Evolutionary conservation across 2,329 filamentous ascomycete genomes (phyloP).

Genomic region (Aspergillus glaucus): DNA sequence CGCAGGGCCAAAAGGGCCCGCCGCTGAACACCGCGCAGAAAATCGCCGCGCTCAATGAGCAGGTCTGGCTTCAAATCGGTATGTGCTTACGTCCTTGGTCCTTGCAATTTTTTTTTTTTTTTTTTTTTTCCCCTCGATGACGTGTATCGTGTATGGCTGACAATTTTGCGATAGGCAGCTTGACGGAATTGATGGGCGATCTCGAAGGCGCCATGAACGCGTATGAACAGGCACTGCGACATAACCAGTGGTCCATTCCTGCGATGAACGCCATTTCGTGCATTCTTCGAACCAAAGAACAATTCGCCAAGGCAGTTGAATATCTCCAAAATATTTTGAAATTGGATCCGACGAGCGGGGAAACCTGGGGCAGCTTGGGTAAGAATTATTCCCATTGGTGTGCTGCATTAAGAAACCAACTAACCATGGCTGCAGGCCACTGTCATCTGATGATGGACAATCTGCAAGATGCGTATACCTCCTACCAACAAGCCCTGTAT

Average conservation of each 20-base stretch:
- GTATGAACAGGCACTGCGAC: slow-evolving; percentile 82
- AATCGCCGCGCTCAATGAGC: slow-evolving; percentile 73
- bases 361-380: slow-evolving; percentile 95
- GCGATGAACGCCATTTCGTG: slow-evolving; percentile 93
- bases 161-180: slow-evolving; percentile 54
- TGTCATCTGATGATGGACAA: slow-evolving; percentile 99
- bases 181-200: slow-evolving; percentile 82
- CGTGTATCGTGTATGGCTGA: slow-evolving; percentile 7
- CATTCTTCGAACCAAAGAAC: slow-evolving; percentile 84
- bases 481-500: slow-evolving; percentile 91
- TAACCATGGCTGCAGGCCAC: slow-evolving; percentile 57
- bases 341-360: slow-evolving; percentile 80
- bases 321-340: slow-evolving; percentile 88
- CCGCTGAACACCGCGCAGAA: slow-evolving; percentile 65
- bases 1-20: slow-evolving; percentile 49
- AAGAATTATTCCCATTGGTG: slow-evolving; percentile 25
- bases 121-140: neutral
- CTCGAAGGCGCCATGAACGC: slow-evolving; percentile 82
- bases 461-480: slow-evolving; percentile 89
- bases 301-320: slow-evolving; percentile 89
- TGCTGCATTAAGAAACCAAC: slow-evolving; percentile 6
- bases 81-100: slow-evolving; percentile 33
- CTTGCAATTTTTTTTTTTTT: neutral
- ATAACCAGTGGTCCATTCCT: slow-evolving; percentile 80
- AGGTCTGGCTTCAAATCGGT: slow-evolving; percentile 91